Base-by-base conservation (phyloP, 148 eudicot species). In the Persicaria tinctoria region DNA sequence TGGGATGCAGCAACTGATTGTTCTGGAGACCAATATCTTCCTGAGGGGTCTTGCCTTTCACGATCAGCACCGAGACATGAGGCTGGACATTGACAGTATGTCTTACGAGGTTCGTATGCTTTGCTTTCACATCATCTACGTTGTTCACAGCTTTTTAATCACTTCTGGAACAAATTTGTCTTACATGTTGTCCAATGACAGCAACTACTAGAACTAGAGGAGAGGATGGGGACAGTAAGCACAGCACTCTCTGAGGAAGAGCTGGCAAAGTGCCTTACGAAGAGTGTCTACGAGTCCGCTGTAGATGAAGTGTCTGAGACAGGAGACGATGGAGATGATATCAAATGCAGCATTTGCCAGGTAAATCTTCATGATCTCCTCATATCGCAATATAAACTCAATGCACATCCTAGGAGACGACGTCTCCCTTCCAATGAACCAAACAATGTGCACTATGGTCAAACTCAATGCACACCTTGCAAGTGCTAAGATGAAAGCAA, bases 11-110 rank as follows among this genome's bases (percentile, higher is more conserved):
- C 73, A 70, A 70, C 32, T 70, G 73, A 18, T 70, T 45, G 51
- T 48, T 46, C 73, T 46, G 51, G 73, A 70, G 73, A 45, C 73
- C 8, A 70, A 70, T 18, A 17, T 70, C 51, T 70, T 46, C 51
- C 9, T 46, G 50, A 48, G 73, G 20, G 51, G 50, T 70, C 87
- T 94, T 78, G 79, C 82, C 20, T 80, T 87, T 66, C 88, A 89
- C 80, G 98, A 94, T 79, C 97, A 89, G 82, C 97, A 94, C 77
- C 83, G 96, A 64, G 97, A 91, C 81, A 89, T 94, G 98, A 91
- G 98, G 80, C 81, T 94, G 75, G 97, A 94, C 79, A 94, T 94
- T 53, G 98, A 94, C 74, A 85, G 85, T 79, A 91, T 94, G 98
- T 91, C 97, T 17, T 90, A 91, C 62, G 97, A 92, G 92, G 98